Evolutionary conservation across 169 alveolate species (phyloP).

Genomic region (Cyclospora cayetanensis): DNA sequence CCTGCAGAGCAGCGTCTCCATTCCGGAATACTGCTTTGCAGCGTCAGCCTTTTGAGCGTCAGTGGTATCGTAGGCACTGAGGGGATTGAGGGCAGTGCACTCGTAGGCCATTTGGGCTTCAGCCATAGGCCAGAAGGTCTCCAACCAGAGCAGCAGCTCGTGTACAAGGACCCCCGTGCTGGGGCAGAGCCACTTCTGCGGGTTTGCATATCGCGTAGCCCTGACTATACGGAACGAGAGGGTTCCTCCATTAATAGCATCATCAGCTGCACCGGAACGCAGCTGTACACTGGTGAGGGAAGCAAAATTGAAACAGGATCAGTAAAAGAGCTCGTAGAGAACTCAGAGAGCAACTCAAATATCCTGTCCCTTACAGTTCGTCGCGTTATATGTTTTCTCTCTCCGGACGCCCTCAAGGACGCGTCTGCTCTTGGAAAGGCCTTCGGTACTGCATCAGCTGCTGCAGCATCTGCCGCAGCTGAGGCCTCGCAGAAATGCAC

Average conservation of each 20-base stretch:
- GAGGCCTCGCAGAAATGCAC: conserved; percentile 32
- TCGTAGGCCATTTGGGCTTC: conserved; percentile 26
- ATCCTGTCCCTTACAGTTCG: not conserved
- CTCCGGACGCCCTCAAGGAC: conserved; percentile 20
- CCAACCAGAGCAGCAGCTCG: not conserved
- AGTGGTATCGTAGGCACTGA: not conserved
- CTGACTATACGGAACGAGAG: too few species aligned
- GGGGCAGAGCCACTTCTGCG: conserved; percentile 1
- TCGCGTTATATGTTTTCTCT: conserved; percentile 16
- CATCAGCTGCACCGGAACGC: too few species aligned
- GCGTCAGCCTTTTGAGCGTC: not conserved
- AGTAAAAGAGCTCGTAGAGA: too few species aligned
- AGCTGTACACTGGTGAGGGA: too few species aligned
- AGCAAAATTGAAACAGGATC: too few species aligned
- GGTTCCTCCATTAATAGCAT: too few species aligned
- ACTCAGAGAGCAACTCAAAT: too few species aligned
- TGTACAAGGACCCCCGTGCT: not conserved
- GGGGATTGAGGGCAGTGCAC: not conserved
- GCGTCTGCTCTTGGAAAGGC: not conserved
- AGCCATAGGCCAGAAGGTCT: not conserved
- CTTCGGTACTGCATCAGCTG: conserved; percentile 18
- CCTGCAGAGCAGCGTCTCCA: not conserved
- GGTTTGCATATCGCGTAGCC: too few species aligned
- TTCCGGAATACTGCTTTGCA: not conserved
- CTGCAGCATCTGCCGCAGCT: not conserved